phyloP scores from a whole-genome alignment of 306 rosid species.

The Lathyrus tuberosus region DNA sequence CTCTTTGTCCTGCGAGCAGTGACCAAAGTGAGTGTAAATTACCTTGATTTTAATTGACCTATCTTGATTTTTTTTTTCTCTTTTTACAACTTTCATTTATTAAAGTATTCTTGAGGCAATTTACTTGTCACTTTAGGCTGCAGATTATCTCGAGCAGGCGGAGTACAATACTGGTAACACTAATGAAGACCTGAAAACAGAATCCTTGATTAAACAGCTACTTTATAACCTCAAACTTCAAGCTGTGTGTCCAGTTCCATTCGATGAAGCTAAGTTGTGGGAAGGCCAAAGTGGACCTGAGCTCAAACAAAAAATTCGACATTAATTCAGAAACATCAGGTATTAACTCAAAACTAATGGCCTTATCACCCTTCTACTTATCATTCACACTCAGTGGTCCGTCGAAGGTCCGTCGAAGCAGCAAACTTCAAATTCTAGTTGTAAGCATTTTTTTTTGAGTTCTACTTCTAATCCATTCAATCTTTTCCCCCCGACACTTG shows the following conservation, averaged over 20 bases:
- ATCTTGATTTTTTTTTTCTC: constrained; percentile 15
- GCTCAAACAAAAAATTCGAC: constrained; percentile 83
- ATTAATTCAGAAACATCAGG: constrained; percentile 96
- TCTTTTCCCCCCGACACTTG: too few species aligned
- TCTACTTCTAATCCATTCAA: too few species aligned
- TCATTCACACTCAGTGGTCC: too few species aligned
- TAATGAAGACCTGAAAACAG: constrained; percentile 78
- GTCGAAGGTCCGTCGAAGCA: too few species aligned
- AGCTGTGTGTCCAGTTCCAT: constrained; percentile 97
- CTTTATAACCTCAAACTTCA: constrained; percentile 77
- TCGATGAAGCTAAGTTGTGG: constrained; percentile 98
- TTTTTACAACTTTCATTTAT: constrained; percentile 6
- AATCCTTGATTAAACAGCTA: constrained; percentile 76
- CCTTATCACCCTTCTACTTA: too few species aligned
- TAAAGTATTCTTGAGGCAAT: constrained; percentile 33
- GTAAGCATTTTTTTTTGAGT: too few species aligned
- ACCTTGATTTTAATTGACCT: constrained; percentile 14
- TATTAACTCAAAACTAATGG: constrained; percentile 33
- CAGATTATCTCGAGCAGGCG: constrained; percentile 88
- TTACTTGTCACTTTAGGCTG: constrained; percentile 65
- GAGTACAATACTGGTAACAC: constrained; percentile 84
- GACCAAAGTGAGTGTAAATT: constrained; percentile 71
- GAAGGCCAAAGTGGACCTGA: constrained; percentile 95
- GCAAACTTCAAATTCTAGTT: too few species aligned
- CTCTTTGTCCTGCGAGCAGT: constrained; percentile 97